phyloP scores from a whole-genome alignment of 305 asterid genomes.

The Fraxinus greggii region DNA sequence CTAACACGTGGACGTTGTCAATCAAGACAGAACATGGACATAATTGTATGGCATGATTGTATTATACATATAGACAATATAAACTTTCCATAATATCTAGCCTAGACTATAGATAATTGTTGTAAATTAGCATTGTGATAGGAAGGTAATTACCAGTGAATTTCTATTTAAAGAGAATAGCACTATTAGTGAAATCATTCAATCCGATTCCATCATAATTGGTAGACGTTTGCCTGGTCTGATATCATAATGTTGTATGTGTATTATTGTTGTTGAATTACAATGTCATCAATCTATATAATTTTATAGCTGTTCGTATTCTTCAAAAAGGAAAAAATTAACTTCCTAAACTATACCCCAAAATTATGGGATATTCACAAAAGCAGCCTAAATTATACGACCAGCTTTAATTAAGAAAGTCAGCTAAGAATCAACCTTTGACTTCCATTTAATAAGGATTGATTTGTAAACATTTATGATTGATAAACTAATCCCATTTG shows the following conservation, averaged over 20 bases:
- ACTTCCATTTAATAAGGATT: not conserved
- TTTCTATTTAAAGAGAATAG: not conserved
- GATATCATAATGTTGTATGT: not conserved
- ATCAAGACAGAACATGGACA: not conserved
- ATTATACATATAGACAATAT: not conserved
- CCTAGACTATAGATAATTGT: not conserved
- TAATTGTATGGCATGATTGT: not conserved
- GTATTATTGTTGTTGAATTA: not conserved
- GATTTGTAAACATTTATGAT: not conserved
- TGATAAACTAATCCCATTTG: not conserved
- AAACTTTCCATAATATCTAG: not conserved
- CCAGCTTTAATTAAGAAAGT: not conserved
- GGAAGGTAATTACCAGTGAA: not conserved
- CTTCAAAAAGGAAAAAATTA: not conserved
- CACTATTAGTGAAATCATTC: not conserved
- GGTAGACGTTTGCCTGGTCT: not conserved
- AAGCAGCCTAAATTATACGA: not conserved
- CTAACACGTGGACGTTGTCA: not conserved
- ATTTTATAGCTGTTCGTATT: not conserved
- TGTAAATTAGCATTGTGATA: not conserved
- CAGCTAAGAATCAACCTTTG: not conserved
- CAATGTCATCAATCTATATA: not conserved
- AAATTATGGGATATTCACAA: not conserved
- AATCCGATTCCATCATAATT: not conserved
- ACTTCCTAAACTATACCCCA: not conserved